Evolutionary conservation across 495 filamentous ascomycete genomes (phyloP), one percentile per base, ranked within the genome.

Genomic region (Xylaria palmicola): DNA sequence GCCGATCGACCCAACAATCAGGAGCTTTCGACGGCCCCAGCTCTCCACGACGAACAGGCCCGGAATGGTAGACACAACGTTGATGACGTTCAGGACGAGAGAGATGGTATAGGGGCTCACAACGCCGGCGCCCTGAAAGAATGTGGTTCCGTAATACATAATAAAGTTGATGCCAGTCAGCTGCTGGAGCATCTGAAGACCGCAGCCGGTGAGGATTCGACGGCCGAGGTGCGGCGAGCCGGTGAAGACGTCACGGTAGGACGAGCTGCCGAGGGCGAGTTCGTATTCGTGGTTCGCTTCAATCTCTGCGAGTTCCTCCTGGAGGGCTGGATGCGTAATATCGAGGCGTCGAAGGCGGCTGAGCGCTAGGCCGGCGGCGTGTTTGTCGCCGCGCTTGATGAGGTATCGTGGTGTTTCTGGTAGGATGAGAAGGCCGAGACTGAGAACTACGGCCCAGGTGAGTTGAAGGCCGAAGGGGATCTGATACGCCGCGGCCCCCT

Each of bases 221-320:
- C 81, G 81, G 41, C 82, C 81, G 3, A 84, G 77, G 60, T 83
- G 82, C 17, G 82, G 79, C 32, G 80, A 72, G 7, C 87, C 87
- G 13, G 81, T 77, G 59, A 92, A 75, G 62, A 90, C 85, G 64
- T 96, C 91, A 29, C 83, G 69, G 74, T 93, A 96, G 20, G 82
- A 83, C 36, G 90, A 85, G 32, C 85, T 82, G 6, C 90, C 90
- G n/a, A 93, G 74, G 30, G 83, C 81, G 62, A 91, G 73, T 73
- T 96, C 92, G 70, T 91, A 93, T 63, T 93, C 88, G 76, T 96
- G 88, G 74, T 93, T 94, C 45, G 91, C 90, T 67, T 90, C 84
- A 74, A 97, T 93, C 73, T 97, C 92, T 29, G 89, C 82, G 24
- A 96, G 81, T 68, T 97, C 92, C 56, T 87, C 86, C 65, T 91